Evolutionary conservation across 139 green algal genomes (phyloP), one percentile per base, ranked within the genome.

Genomic region (Chlorella sp.): DNA sequence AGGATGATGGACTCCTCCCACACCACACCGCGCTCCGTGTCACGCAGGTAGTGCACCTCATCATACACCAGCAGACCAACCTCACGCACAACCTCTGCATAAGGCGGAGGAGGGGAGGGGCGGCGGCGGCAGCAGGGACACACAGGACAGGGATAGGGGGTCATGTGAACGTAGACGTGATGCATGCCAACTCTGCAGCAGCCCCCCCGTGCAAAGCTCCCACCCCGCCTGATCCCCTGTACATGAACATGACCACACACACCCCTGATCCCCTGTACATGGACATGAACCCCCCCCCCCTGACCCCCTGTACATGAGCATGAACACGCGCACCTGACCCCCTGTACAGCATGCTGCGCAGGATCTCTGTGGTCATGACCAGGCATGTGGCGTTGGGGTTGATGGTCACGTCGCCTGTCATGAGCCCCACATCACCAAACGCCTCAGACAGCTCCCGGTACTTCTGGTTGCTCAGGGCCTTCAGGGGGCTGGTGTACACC

Each of bases 1-100:
- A 98, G 93, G 67, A 98, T 97, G 81, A 99, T 98, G 55, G 88
- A 92, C 83, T 99, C 96, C 85, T 99, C 96, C 96, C 96, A 99
- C 61, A 99, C 95, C 71, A 99, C 96, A 2, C 96, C 96, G 6
- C 96, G 86, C 87, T 99, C 96, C 1, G 85, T 76, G 85, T 99
- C 95, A 74, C 88, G 84, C 92, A 98, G 93, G 87, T 98, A 98
- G 83, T 98, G 93, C 31, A 99, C 89, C 84, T 99, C 96, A 70
- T 99, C 96, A 80, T 98, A 99, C 5, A 99, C 83, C 14, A 99
- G 91, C 92, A 91, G 97, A 2, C 85, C 81, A 24, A 96, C 86
- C 80, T 98, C 93, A 29, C 91, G 79, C 66, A 98, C 84, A 50
- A 98, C 72, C 79, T 97, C 93, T 17, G 84, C 89, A 1, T n/a